Evolutionary conservation across 129 eudicot species (phyloP), one percentile per base, ranked within the genome.

Genomic region (Oenanthe sinensis): DNA sequence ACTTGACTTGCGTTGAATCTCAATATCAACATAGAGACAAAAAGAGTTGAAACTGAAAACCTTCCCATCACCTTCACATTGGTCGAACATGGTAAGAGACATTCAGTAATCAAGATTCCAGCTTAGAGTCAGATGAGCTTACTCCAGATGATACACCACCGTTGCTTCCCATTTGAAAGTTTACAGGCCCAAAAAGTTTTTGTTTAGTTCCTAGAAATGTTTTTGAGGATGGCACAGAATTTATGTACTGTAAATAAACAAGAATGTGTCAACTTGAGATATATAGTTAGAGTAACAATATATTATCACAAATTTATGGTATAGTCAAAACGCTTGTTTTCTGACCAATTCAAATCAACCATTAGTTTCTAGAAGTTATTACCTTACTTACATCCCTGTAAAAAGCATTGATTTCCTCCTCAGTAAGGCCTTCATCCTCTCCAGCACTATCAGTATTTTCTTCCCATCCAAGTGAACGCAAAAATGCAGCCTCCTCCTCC

Each of bases 381-480:
- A 87, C 97, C 90, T 90, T 90, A 79, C 80, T 85, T 20, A 85
- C 79, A 75, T 91, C 87, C 85, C 81, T 78, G 86, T 82, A 87
- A 82, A 91, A 95, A 52, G 94, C 89, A 84, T 58, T 89, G 73
- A 92, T 95, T 88, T 95, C 99, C 81, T 95, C 99, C 79, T 91
- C 97, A 24, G 97, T 95, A 74, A 95, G 90, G 24, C 94, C 94
- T 78, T 80, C 99, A 69, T 87, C 96, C 83, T 95, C 99, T 13
- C 89, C 96, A 82, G 83, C 88, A 78, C 22, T 71, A 17, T 91
- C 96, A 80, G 83, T 86, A 78, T 42, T 71, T 37, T 91, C 98
- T 80, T 95, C 91, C 99, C 99, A 95, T 16, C 97, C 99, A 76
- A 92, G 55, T 52, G 90, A 84, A 22, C 92, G 97, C n/a, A 95